phyloP scores from a whole-genome alignment of 2,329 filamentous ascomycete species.

The Leptographium procerum region DNA sequence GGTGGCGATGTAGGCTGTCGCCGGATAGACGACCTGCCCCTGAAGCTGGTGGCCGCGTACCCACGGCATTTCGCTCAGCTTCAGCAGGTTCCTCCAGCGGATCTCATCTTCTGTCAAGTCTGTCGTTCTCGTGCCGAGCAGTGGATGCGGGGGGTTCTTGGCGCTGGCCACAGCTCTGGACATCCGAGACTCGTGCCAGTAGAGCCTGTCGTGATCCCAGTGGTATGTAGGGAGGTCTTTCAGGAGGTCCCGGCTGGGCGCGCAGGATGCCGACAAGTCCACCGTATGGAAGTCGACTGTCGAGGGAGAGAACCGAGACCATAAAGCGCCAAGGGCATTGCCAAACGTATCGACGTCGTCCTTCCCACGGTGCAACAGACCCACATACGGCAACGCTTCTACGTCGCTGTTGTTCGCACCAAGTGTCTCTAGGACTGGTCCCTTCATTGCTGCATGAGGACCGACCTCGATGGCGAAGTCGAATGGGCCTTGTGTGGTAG shows the following conservation, averaged over 20 bases:
- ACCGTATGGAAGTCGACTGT: conserved; percentile 26
- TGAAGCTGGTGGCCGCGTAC: conserved; percentile 19
- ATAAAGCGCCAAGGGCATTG: conserved; percentile 32
- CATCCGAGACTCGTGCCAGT: conserved; percentile 37
- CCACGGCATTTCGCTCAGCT: conserved; percentile 21
- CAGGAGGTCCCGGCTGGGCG: conserved; percentile 1
- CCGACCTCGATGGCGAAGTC: conserved; percentile 35
- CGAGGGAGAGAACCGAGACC: conserved; percentile 20
- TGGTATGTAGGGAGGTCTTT: conserved; percentile 21
- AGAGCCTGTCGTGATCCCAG: conserved; percentile 33
- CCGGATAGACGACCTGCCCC: conserved; percentile 24
- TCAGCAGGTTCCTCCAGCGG: conserved; percentile 5
- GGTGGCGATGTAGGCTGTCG: conserved; percentile 25
- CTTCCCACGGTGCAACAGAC: conserved; percentile 39
- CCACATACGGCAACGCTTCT: conserved; percentile 28
- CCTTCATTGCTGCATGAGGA: conserved; percentile 36
- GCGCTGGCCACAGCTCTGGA: conserved; percentile 10
- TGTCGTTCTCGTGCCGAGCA: neutral
- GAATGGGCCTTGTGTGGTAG: conserved; percentile 17
- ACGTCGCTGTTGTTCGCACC: conserved; percentile 17
- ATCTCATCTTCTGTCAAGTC: neutral
- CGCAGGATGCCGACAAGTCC: conserved; percentile 34
- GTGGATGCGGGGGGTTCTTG: neutral
- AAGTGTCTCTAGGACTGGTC: conserved; percentile 38
- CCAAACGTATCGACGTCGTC: conserved; percentile 31